Evolutionary conservation across 1,284 basidiomycete genomes (phyloP).

Genomic region (Paramarasmius palmivorus): DNA sequence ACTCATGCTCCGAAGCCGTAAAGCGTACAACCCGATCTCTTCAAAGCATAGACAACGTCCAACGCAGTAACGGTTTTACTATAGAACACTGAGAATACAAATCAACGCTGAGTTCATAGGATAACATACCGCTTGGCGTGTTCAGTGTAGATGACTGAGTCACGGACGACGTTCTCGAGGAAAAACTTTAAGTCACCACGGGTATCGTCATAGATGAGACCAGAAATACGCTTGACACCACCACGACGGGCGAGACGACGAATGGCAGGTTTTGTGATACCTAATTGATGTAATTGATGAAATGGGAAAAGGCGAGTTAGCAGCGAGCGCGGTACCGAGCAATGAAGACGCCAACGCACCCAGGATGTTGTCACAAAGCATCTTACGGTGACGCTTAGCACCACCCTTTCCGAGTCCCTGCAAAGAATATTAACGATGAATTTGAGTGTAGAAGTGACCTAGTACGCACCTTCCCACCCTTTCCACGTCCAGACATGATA

Average conservation of each 20-base stretch:
- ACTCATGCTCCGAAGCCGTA: conserved; percentile 60
- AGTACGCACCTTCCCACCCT: conserved; percentile 52
- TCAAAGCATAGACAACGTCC: conserved; percentile 81
- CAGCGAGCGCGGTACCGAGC: neutral
- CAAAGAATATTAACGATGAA: neutral
- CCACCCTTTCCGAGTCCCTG: conserved; percentile 69
- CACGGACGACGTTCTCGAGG: conserved; percentile 50
- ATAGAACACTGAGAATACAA: conserved; percentile 5
- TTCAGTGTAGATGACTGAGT: conserved; percentile 61
- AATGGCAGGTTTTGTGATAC: conserved; percentile 54
- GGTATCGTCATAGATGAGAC: conserved; percentile 82
- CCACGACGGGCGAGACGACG: conserved; percentile 85
- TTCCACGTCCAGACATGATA: conserved; percentile 61
- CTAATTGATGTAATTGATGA: neutral
- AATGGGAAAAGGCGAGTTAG: conserved; percentile 17
- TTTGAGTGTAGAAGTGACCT: conserved; percentile 2
- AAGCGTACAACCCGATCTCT: conserved; percentile 78
- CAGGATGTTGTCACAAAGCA: conserved; percentile 77
- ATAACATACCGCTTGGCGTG: conserved; percentile 73
- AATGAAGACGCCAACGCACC: conserved; percentile 37
- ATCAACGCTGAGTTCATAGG: neutral
- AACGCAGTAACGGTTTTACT: conserved; percentile 84
- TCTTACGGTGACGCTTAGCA: conserved; percentile 75
- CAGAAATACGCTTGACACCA: conserved; percentile 84
- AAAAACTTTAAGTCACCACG: conserved; percentile 87